Evolutionary conservation across 2,329 filamentous ascomycete genomes (phyloP).

Genomic region (Stachybotrys echinatus): DNA sequence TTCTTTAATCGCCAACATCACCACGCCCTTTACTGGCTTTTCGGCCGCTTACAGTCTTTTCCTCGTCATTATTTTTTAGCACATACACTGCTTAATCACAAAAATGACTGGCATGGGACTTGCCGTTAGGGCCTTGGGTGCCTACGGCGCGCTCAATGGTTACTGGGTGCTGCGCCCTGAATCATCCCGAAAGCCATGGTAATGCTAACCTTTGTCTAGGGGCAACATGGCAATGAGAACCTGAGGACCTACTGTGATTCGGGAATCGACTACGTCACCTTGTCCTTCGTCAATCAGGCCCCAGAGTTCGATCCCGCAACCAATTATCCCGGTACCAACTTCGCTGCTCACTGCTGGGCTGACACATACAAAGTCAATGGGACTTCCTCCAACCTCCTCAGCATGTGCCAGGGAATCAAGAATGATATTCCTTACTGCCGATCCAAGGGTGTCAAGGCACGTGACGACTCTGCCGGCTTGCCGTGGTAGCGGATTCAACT

Average conservation of each 20-base stretch:
- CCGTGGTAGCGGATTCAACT: background rate
- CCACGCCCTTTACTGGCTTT: conserved; percentile 16
- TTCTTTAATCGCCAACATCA: conserved; percentile 15
- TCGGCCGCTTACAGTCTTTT: conserved; percentile 18
- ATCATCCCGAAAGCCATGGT: background rate
- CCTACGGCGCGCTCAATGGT: conserved; percentile 16
- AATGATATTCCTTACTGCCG: conserved; percentile 24
- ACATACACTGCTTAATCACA: background rate
- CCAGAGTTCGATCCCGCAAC: conserved; percentile 15
- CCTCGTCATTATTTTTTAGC: background rate
- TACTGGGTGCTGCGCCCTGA: conserved; percentile 19
- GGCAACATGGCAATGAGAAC: conserved; percentile 12
- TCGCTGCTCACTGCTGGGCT: conserved; percentile 21
- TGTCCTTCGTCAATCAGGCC: conserved; percentile 20
- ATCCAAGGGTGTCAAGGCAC: conserved; percentile 21
- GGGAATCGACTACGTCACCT: conserved; percentile 20
- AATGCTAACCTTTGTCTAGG: background rate
- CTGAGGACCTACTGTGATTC: conserved; percentile 18
- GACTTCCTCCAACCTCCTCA: conserved; percentile 16
- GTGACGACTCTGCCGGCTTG: background rate
- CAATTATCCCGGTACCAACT: conserved; percentile 20
- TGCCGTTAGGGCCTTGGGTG: conserved; percentile 3
- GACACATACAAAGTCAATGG: conserved; percentile 10
- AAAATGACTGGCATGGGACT: conserved; percentile 9
- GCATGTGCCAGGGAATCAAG: conserved; percentile 21